Base-by-base conservation (phyloP, 2,329 filamentous ascomycete genomes). In the Fusarium robinianum region DNA sequence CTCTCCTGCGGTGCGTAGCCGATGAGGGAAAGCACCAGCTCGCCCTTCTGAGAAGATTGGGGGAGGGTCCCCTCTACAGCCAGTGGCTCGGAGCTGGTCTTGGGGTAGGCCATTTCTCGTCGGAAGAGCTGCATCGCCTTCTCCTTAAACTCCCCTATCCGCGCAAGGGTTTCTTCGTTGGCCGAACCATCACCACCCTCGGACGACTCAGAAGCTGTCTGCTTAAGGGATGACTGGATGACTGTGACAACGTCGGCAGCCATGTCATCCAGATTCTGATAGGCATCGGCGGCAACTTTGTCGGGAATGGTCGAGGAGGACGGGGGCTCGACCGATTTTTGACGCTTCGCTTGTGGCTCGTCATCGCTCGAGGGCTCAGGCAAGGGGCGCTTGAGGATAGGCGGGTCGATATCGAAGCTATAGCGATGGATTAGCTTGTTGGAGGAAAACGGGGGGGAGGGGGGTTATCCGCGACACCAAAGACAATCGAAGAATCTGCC, bases 1-100 rank as follows among this genome's bases (percentile, higher is more conserved):
- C 84, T 85, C 23, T 87, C 79, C 31, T 83, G 83, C 2, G 85
- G 83, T 26, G 87, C 87, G 55, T 84, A 87, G 41, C 88, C 90
- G 55, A 84, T 85, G 1, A 95, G 73, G 1, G 88, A 92, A 45
- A 96, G 73, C 5, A 92, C 84, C 11, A 83, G 44, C 41, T 67
- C 78, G 68, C 53, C 78, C 66, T 54, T 73, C 62, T 66, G 55
- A 14, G 72, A 64, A 16, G 67, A 66, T 4, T 67, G 63, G 12
- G 68, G 65, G 18, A 68, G 52, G 33, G 69, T 67, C 26, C 70
- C 72, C 35, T 72, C 69, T 18, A 67, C 63, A 35, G 70, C 71
- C 27, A 72, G 64, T n/a, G 64, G 51, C 8, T 71, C 67, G 8
- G 68, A 58, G 23, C 67, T 63, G 9, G 62, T 58, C 23, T 66